Conservation (phyloP, 306 rosid species). For the Fagus sylvatica region DNA sequence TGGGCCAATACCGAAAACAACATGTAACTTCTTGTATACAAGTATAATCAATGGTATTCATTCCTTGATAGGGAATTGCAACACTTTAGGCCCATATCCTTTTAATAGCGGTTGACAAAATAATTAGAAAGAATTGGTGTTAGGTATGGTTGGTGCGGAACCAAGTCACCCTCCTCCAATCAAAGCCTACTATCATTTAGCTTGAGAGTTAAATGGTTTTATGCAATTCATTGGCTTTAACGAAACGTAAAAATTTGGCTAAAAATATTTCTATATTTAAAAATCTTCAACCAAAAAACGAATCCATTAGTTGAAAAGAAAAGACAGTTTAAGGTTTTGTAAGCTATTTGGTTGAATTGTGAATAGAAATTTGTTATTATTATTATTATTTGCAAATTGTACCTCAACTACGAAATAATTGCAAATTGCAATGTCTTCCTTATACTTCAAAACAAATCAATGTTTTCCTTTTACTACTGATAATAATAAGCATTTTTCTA, state of each 20-base stretch:
- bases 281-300: too few relatives aligned
- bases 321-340: too few relatives aligned
- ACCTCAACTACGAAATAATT: too few relatives aligned
- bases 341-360: too few relatives aligned
- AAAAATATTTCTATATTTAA: not conserved
- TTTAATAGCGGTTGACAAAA: constrained; percentile 12
- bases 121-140: constrained; percentile 24
- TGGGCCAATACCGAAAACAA: constrained; percentile 27
- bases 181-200: not conserved
- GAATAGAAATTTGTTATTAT: too few relatives aligned
- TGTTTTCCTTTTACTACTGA: too few relatives aligned
- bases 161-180: not conserved
- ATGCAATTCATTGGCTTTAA: not conserved
- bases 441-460: too few relatives aligned
- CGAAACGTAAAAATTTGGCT: not conserved
- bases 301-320: too few relatives aligned
- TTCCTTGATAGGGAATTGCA: not conserved
- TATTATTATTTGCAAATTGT: too few relatives aligned
- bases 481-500: too few relatives aligned
- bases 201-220: not conserved
- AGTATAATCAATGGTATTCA: constrained; percentile 23
- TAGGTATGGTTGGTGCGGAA: constrained; percentile 22
- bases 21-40: constrained; percentile 10
- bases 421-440: too few relatives aligned
- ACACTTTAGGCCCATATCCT: constrained; percentile 12